A percentile compares a stretch with the other conserved stretches of the same genome.
These are phyloP conservation scores for Pyrenophora graminea DNA, from an alignment of 2,329 filamentous ascomycete genomes.

Conservation along the genomic window DNA sequence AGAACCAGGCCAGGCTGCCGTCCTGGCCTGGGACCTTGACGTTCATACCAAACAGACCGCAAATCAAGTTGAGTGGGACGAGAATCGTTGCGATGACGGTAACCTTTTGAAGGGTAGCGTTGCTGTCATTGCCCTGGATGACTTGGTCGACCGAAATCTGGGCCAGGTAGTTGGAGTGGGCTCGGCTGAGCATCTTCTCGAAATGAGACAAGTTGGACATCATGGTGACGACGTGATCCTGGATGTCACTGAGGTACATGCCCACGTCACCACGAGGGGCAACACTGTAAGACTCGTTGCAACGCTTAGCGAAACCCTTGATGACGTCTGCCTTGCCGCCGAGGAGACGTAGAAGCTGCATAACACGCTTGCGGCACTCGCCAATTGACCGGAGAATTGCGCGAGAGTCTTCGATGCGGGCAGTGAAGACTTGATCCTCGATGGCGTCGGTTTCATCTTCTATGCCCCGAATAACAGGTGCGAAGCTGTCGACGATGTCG, in stretches of 20 bases:
- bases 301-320: conserved; percentile 95
- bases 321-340: conserved; percentile 99
- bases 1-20: conserved; percentile 60
- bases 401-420: conserved; percentile 86
- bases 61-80: conserved; percentile 93
- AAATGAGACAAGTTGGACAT: conserved; percentile 95
- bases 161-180: conserved; percentile 94
- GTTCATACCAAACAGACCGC: conserved; percentile 87
- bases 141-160: conserved; percentile 93
- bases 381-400: conserved; percentile 87
- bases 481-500: conserved; percentile 96
- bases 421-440: conserved; percentile 93
- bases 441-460: conserved; percentile 90
- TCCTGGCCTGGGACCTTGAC: conserved; percentile 70
- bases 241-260: conserved; percentile 94
- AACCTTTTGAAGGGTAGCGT: conserved; percentile 90
- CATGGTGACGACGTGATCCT: conserved; percentile 99
- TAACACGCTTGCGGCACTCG: conserved; percentile 88
- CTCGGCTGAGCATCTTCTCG: conserved; percentile 93
- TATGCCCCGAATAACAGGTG: conserved; percentile 82
- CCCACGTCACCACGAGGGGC: conserved; percentile 96
- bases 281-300: conserved; percentile 95
- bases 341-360: conserved; percentile 88
- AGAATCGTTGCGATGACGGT: conserved; percentile 92
- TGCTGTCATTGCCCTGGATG: conserved; percentile 82